These are phyloP conservation scores for Colletotrichum sp. DNA, from an alignment of 2,329 filamentous ascomycete genomes.

Conservation along the genomic window DNA sequence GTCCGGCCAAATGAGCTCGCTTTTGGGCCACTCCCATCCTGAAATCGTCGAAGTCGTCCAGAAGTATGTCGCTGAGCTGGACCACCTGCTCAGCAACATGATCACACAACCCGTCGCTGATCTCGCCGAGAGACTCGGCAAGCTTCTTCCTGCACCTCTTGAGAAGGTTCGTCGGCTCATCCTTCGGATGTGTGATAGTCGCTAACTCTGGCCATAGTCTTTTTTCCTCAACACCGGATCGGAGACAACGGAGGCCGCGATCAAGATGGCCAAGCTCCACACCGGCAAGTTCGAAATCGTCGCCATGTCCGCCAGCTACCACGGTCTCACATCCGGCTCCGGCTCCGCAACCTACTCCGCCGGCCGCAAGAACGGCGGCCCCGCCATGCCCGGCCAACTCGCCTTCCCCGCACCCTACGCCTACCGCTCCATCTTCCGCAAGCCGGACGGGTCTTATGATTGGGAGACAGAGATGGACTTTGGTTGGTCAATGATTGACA, in stretches of 20 bases:
- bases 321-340: conserved; percentile 63
- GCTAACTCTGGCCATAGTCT: conserved; percentile 27
- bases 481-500: conserved; percentile 66
- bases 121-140: conserved; percentile 54
- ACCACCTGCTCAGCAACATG: conserved; percentile 65
- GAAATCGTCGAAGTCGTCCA: conserved; percentile 60
- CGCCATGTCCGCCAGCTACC: conserved; percentile 62
- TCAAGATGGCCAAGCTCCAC: conserved; percentile 66
- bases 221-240: conserved; percentile 63
- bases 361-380: conserved; percentile 51
- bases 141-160: conserved; percentile 50
- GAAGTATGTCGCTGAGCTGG: conserved; percentile 51
- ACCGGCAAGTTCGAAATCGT: conserved; percentile 71
- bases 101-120: conserved; percentile 58
- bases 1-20: conserved; percentile 63
- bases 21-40: conserved; percentile 62
- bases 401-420: conserved; percentile 64
- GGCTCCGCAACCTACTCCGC: conserved; percentile 58
- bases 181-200: neutral
- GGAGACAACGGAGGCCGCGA: conserved; percentile 64
- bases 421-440: conserved; percentile 66
- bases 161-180: conserved; percentile 36
- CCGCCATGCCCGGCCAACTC: conserved; percentile 59
- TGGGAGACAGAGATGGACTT: conserved; percentile 70
- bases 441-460: conserved; percentile 65